These are phyloP conservation scores for Holtermanniella nyarrowii DNA, from an alignment of 768 basidiomycete species.

Conservation along the genomic window DNA sequence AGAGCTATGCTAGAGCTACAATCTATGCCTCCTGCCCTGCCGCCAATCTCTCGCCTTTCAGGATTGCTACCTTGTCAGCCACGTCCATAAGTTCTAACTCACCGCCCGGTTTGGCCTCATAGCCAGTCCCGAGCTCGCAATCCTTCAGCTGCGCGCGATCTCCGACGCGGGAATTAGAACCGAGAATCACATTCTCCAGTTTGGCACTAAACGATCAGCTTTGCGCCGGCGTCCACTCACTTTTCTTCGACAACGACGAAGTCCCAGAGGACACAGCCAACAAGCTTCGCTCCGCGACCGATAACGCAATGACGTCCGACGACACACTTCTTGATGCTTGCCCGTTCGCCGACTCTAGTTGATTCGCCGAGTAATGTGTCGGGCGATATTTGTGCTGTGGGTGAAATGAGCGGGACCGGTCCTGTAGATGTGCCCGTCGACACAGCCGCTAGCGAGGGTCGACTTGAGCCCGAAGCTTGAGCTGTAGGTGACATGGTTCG, in stretches of 20 bases:
- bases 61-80: conserved; percentile 16
- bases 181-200: conserved; percentile 40
- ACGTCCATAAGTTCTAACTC: conserved; percentile 17
- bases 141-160: conserved; percentile 40
- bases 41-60: conserved; percentile 30
- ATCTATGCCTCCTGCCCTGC: conserved; percentile 24
- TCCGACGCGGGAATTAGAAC: conserved; percentile 37
- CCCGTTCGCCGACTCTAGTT: conserved; percentile 68
- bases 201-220: conserved; percentile 24
- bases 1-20: background rate
- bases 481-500: conserved; percentile 14
- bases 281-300: conserved; percentile 72
- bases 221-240: conserved; percentile 44
- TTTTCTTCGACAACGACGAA: conserved; percentile 82
- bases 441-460: background rate
- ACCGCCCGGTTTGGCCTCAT: conserved; percentile 35
- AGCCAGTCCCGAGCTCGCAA: conserved; percentile 42
- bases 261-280: conserved; percentile 72
- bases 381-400: conserved; percentile 68
- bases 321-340: conserved; percentile 66
- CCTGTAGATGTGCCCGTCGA: conserved; percentile 11
- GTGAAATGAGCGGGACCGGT: conserved; percentile 57
- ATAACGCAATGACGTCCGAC: conserved; percentile 75
- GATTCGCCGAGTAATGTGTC: conserved; percentile 76
- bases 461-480: background rate